These are phyloP conservation scores for Fonsecaea nubica DNA, from an alignment of 2,329 filamentous ascomycete genomes.

Conservation along the genomic window DNA sequence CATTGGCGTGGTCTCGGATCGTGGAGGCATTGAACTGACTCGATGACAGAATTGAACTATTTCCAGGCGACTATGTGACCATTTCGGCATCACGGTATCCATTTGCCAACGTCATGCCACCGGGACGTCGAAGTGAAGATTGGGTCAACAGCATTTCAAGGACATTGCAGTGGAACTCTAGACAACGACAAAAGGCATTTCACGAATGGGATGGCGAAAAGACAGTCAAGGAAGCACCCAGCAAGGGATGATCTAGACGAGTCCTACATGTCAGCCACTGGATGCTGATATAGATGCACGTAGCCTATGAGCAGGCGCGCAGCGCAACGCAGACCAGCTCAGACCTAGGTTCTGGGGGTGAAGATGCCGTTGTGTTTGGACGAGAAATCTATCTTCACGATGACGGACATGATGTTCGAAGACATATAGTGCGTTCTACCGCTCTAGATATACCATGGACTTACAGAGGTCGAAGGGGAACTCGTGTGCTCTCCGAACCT, in stretches of 20 bases:
- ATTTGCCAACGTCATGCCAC: slow-evolving; percentile 58
- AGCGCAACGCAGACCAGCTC: neutral
- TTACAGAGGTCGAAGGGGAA: too few relatives aligned
- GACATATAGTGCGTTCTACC: too few relatives aligned
- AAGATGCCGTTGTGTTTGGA: too few relatives aligned
- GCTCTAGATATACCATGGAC: too few relatives aligned
- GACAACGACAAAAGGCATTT: slow-evolving; percentile 54
- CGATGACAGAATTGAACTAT: slow-evolving; percentile 52
- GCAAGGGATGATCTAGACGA: neutral
- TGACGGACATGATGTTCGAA: too few relatives aligned
- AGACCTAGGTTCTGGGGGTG: too few relatives aligned
- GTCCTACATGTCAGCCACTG: neutral
- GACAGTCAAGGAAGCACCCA: slow-evolving; percentile 16
- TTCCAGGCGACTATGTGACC: slow-evolving; percentile 59
- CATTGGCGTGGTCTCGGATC: neutral
- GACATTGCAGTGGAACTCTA: slow-evolving; percentile 59
- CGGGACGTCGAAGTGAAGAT: slow-evolving; percentile 53
- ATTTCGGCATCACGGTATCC: slow-evolving; percentile 60
- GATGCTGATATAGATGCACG: neutral
- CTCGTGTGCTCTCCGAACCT: too few relatives aligned
- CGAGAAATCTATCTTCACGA: too few relatives aligned
- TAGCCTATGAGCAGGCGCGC: neutral
- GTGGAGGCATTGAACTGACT: slow-evolving; percentile 21
- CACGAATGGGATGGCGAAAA: slow-evolving; percentile 40
- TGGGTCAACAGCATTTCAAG: slow-evolving; percentile 60